Base-by-base conservation (phyloP, 768 basidiomycete genomes). In the Leucosporidium yakuticum region DNA sequence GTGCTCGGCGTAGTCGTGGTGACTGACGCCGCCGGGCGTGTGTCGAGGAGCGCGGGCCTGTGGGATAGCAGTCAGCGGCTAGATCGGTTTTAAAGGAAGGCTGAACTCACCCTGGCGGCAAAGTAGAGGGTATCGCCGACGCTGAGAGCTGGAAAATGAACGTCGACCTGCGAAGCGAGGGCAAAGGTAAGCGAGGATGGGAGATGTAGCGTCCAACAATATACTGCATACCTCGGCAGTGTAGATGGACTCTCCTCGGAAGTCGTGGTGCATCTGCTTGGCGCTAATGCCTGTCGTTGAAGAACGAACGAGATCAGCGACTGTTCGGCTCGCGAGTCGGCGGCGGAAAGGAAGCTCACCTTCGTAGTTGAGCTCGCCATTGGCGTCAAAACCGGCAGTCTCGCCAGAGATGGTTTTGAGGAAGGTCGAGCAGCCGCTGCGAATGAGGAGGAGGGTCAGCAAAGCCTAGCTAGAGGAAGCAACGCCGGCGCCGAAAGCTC, bases 1-100 rank as follows among this genome's bases (percentile, higher is more conserved):
- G 64, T 80, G 78, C 20, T 74, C 62, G 32, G 80, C 81, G 67
- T 78, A 82, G 49, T 78, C 71, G n/a, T n/a, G n/a, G n/a, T n/a
- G n/a, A n/a, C 20, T 79, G 61, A 80, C 67, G 50, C 79, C 77
- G n/a, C 73, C 76, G 36, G 81, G 62, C 23, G 79, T 79, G 15
- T 72, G 74, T 39, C 77, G 78, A 29, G 44, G 44, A 17, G 39
- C 25, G 44, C 49, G 50, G 44, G 39, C 39, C 39, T 44, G 39
- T 15, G 2, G 39, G 39, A 44, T 8, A 8, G 14, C 3, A 15
- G 39, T 44, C 14, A 44, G 39, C 39, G 8, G 6, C 39, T 15
- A 15, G 39, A 44, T 12, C 3, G 39, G 12, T 36, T 12, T 44
- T 8, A 44, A 44, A 12, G 5, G 39, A 44, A 44, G 2, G 4